Evolutionary conservation across 495 filamentous ascomycete genomes (phyloP), one percentile per base, ranked within the genome.

Genomic region (Hypoxylon trugodes): DNA sequence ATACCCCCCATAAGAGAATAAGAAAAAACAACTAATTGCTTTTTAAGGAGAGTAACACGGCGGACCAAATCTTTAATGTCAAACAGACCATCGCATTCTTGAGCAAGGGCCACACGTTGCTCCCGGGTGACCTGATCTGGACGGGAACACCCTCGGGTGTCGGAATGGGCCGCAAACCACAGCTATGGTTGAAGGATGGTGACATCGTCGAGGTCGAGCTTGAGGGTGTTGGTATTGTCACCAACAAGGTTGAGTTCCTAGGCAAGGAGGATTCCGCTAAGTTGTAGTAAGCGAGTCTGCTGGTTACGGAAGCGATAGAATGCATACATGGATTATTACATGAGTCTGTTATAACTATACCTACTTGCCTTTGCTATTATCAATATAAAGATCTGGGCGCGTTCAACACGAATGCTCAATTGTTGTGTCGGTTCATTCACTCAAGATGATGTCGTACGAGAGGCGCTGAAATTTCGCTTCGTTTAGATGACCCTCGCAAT

Each of bases 71-170:
- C 48, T 96, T 95, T 73, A 78, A 82, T 47, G 87, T 95, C 18
- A 86, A 82, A 18, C 79, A 90, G 73, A 91, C 86, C 1, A 87
- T 95, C 59, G 76, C 87, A 0, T 91, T 93, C 65, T 71, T 96
- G 36, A 90, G 86, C 53, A 88, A 86, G 69, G 90, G 91, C 25
- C 90, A 89, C 12, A 94, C 91, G 10, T 72, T 95, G 21, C 68
- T 90, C 42, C 90, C 89, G 6, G 92, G 92, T 2, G 91, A 94
- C 75, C 32, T 94, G 47, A 92, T 96, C 47, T 93, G 93, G 62
- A 94, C 91, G 33, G 91, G 91, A 74, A 96, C 91, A 81, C 90
- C 90, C 5, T 84, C 89, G 69, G 91, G 90, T 45, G 91, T 94
- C 8, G 91, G 89, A 0, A 89, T 91, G 86, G 90, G 89, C 26